Base-by-base conservation (phyloP, 148 eudicot species). In the Pharnaceum exiguum region DNA sequence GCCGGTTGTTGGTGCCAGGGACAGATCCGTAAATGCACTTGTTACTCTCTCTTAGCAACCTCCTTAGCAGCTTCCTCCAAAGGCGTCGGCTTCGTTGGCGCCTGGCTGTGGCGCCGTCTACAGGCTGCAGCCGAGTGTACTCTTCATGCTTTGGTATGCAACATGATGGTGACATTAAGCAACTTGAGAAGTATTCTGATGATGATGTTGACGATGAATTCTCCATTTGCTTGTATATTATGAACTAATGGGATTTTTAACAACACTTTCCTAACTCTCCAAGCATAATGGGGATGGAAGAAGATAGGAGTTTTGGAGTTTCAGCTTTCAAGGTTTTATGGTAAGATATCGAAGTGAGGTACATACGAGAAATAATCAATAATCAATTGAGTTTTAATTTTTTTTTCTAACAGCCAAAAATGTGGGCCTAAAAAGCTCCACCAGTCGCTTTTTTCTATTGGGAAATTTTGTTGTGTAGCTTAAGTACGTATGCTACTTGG, bases 121-220 rank as follows among this genome's bases (percentile, higher is more conserved):
- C 13, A 45, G 63, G 40, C 8, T 67, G 73, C 11, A 87, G 74
- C 17, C 87, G 77, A 0, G 82, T 51, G 69, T 82, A 84, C 2
- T 77, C 79, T 24, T 84, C 85, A 30, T 75, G 83, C n/a, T 70
- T 81, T 7, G 82, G 77, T 22, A 79, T 57, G 56, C 84, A 79
- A 12, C 90, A 84, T 12, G 80, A 74, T 29, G 90, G 87, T 3
- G 95, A 84, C 82, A 73, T 77, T 5, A 71, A 55, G 38, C 87
- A 87, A 13, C 78, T 77, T 65, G 77, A 51, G 42, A 84, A 60
- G 70, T 77, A 79, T 2, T 79, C 55, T 5, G 73, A 39, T n/a
- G n/a, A n/a, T n/a, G n/a, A n/a, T n/a, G n/a, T n/a, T n/a, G n/a
- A n/a, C n/a, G n/a, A n/a, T 28, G 75, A 71, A 30, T 69, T 56